Conservation (phyloP, 129 eudicot species). For the Mikania micrantha region DNA sequence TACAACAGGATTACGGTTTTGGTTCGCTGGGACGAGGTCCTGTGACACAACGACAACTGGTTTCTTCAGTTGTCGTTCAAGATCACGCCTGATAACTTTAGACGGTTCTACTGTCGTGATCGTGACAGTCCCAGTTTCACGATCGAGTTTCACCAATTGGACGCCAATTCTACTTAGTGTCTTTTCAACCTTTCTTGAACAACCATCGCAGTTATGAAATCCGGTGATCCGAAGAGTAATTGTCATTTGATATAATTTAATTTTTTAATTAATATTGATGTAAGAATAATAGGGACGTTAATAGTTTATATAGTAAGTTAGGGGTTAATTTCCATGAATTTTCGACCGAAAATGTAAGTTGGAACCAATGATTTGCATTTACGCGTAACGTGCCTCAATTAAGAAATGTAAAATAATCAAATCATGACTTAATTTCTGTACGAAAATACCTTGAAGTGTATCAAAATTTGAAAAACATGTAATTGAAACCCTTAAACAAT, state of each 20-base stretch:
- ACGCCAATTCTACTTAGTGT: constrained; percentile 1
- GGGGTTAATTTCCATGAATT: too few species aligned
- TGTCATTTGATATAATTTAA: not conserved
- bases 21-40: not conserved
- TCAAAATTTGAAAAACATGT: too few species aligned
- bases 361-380: too few species aligned
- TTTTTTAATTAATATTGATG: not conserved
- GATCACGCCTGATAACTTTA: not conserved
- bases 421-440: too few species aligned
- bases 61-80: not conserved
- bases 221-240: not conserved
- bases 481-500: too few species aligned
- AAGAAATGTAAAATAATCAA: too few species aligned
- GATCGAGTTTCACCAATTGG: not conserved
- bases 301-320: too few species aligned
- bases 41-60: not conserved
- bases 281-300: too few species aligned
- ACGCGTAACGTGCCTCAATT: too few species aligned
- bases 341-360: too few species aligned
- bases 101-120: not conserved
- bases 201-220: constrained; percentile 18
- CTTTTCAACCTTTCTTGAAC: not conserved
- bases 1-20: not conserved
- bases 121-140: not conserved
- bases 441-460: too few species aligned